Base-by-base conservation (phyloP, 345 rosid genomes). In the Eucalyptus tenuipes region DNA sequence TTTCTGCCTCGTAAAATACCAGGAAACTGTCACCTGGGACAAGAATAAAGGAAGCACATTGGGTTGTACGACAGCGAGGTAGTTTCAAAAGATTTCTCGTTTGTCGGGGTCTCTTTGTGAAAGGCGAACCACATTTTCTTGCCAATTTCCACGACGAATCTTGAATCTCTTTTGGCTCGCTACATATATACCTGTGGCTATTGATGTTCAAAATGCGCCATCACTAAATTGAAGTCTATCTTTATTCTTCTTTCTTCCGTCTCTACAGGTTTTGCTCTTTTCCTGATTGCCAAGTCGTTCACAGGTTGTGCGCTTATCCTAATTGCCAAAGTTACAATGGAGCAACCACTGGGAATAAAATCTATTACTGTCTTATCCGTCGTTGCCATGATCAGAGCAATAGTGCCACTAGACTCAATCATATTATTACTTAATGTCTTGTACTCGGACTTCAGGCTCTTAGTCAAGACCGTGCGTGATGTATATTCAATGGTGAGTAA, bases 401-500 rank as follows among this genome's bases (percentile, higher is more conserved):
- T 90, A 42, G 31, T 91, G 79, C 64, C 92, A 49, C 87, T 92
- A 45, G 90, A 91, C 64, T 88, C 86, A 37, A 61, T 87, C 64
- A 90, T 89, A 84, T 86, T 89, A 84, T 86, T 89, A 68, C 47
- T 94, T 12, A 90, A 84, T 53, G 92, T 89, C 47, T 87, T 90
- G 87, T 91, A 79, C 85, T 90, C 91, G 5, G 88, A 86, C 52
- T 88, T 92, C 84, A 64, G 87, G 48, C 87, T 31, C 61, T 40
- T 90, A 25, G 49, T 92, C 87, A 90, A 89, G 53, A 55, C 84
- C 25, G 16, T 93, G 24, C 42, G 68, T 2, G 42, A 33, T 25
- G 16, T 87, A 13, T 8, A 71, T 87, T 86, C 84, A 8, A 40
- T 85, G 29, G 79, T 40, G 45, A 37, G 82, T 40, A 37, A 75